These are phyloP conservation scores for Stylonectria norvegica DNA, from an alignment of 2,329 filamentous ascomycete species.

Conservation along the genomic window DNA sequence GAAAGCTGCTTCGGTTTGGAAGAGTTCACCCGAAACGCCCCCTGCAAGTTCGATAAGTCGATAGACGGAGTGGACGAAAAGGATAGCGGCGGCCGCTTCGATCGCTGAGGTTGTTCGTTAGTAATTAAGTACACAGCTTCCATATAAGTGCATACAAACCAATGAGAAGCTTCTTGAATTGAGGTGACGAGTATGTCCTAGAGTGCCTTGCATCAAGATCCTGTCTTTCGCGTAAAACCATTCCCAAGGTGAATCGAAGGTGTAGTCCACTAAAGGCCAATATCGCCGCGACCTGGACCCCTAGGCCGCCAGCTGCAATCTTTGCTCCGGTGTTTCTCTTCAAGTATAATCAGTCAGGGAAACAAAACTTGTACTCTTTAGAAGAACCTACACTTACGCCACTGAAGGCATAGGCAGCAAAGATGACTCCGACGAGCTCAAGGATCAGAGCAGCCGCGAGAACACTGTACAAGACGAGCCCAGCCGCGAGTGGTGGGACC, in stretches of 20 bases:
- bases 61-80: slow-evolving; percentile 41
- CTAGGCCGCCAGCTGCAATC: slow-evolving; percentile 44
- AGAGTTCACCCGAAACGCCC: slow-evolving; percentile 33
- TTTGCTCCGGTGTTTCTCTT: slow-evolving; percentile 33
- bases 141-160: slow-evolving; percentile 33
- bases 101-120: slow-evolving; percentile 29
- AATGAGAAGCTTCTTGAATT: slow-evolving; percentile 43
- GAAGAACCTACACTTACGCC: slow-evolving; percentile 33
- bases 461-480: slow-evolving; percentile 33
- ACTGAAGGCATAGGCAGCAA: slow-evolving; percentile 35
- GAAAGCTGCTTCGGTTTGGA: slow-evolving; percentile 37
- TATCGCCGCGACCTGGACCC: slow-evolving; percentile 41
- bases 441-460: slow-evolving; percentile 35
- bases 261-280: slow-evolving; percentile 37
- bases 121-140: not conserved
- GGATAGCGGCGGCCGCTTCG: slow-evolving; percentile 35
- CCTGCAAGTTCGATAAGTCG: slow-evolving; percentile 38
- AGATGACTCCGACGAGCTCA: slow-evolving; percentile 40
- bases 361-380: not conserved
- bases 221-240: slow-evolving; percentile 37
- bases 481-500: slow-evolving; percentile 34
- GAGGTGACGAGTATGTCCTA: slow-evolving; percentile 38
- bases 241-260: slow-evolving; percentile 39
- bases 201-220: slow-evolving; percentile 39
- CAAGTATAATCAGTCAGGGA: not conserved